Evolutionary conservation across 305 asterid genomes (phyloP), one percentile per base, ranked within the genome.

Genomic region (Withania somnifera): DNA sequence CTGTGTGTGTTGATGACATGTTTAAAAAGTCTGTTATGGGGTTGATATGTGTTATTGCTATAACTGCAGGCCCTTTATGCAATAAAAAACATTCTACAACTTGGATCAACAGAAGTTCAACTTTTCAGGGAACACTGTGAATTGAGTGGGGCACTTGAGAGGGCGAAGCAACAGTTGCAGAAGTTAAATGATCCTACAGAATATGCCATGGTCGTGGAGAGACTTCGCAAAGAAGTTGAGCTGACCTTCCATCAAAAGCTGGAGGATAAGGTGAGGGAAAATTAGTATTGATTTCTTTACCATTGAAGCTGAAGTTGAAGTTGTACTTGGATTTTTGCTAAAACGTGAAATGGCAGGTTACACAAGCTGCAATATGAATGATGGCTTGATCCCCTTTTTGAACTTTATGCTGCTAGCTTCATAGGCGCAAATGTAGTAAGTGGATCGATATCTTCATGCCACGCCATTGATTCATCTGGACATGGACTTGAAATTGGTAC

Each of bases 1-100:
- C 15, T 17, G n/a, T 11, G 34, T 38, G n/a, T 69, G 51, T 11
- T 42, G 66, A n/a, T 32, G 69, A 67, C 45, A 22, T 67, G 6
- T 51, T 57, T 64, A 34, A 5, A 17, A 56, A 51, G 26, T 11
- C 11, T 13, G 45, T 50, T 26, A 8, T 10, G 1, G 19, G 19
- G 40, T 40, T 60, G 51, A 80, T n/a, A 40, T 4, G 52, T 38
- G 7, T 13, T 15, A 28, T 52, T n/a, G 75, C 22, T 45, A 11
- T 6, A 47, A 81, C 79, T 83, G 81, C 95, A 94, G 97, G 91
- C 90, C 36, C 90, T 94, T 24, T 86, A 90, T 81, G 94, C 98
- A 60, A 90, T 93, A 34, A 89, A 89, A 86, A 93, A 86, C 60
- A 82, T 93, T 56, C 85, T 94, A 84, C 69, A 83, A 88, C 89